A percentile compares a stretch with the other conserved stretches of the same genome.
phyloP scores from a whole-genome alignment of 1,284 basidiomycete genomes.

The Volvariella volvacea region DNA sequence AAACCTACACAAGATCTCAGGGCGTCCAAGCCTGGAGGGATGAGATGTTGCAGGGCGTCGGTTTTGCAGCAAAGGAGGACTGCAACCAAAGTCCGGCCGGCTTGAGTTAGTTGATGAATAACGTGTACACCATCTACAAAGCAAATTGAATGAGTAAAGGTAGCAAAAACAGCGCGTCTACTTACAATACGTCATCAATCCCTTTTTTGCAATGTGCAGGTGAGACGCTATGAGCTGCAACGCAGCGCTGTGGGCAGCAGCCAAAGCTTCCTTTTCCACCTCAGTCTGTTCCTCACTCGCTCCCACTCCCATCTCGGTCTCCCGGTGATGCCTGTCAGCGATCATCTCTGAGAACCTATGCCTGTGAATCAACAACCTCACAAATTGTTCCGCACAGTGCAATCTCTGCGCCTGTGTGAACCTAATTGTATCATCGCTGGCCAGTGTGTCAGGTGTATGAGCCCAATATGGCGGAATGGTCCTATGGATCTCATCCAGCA shows the following conservation, averaged over 20 bases:
- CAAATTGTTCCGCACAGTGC: conserved; percentile 80
- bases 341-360: conserved; percentile 69
- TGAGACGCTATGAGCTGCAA: conserved; percentile 78
- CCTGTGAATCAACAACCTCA: conserved; percentile 73
- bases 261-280: conserved; percentile 61
- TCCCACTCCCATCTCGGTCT: conserved; percentile 22
- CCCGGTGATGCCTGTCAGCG: conserved; percentile 44
- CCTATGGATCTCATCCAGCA: conserved; percentile 73
- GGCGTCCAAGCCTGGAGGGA: conserved; percentile 75
- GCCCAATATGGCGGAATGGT: conserved; percentile 73
- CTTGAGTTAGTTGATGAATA: conserved; percentile 88
- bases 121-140: conserved; percentile 81
- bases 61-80: conserved; percentile 76
- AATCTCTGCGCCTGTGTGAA: conserved; percentile 82
- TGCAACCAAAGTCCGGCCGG: conserved; percentile 83
- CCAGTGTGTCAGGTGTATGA: conserved; percentile 63
- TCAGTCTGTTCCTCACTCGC: conserved; percentile 52
- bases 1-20: conserved; percentile 81
- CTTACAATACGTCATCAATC: conserved; percentile 90
- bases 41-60: conserved; percentile 62
- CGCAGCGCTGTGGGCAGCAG: conserved; percentile 64
- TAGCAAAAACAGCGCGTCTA: conserved; percentile 15
- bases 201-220: conserved; percentile 77
- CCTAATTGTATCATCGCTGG: conserved; percentile 80
- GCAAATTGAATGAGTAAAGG: conserved; percentile 8